A percentile compares a stretch with the other conserved stretches of the same genome.
Evolutionary conservation across 495 filamentous ascomycete genomes (phyloP).

Genomic region (Penicillium odoratum): DNA sequence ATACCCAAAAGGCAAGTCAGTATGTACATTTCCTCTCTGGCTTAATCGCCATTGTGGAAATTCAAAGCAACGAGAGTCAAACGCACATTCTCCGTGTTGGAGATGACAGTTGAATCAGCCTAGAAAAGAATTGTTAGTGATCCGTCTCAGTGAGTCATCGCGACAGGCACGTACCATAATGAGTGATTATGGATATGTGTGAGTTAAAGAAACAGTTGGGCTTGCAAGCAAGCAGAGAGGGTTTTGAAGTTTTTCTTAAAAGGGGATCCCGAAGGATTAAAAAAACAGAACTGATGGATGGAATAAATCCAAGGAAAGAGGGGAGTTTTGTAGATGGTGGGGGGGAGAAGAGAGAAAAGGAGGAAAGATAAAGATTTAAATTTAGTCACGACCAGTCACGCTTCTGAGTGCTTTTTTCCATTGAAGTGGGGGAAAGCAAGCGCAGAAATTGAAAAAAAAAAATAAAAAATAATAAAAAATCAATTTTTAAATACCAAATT

Average conservation of each 20-base stretch:
- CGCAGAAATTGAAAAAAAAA: not conserved
- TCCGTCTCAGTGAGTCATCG: conserved; percentile 11
- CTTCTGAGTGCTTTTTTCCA: conserved; percentile 17
- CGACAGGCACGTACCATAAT: conserved; percentile 40
- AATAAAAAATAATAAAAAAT: not conserved
- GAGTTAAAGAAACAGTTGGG: conserved; percentile 32
- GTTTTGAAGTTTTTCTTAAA: conserved; percentile 12
- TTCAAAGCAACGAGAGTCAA: conserved; percentile 32
- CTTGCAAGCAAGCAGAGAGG: conserved; percentile 24
- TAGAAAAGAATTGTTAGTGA: conserved; percentile 16
- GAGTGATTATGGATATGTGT: conserved; percentile 42
- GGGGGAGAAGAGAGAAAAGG: conserved; percentile 17
- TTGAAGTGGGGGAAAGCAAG: conserved; percentile 6
- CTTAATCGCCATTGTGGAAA: conserved; percentile 38
- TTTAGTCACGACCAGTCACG: conserved; percentile 24
- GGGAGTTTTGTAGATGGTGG: conserved; percentile 30
- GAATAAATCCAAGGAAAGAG: conserved; percentile 26
- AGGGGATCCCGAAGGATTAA: conserved; percentile 22
- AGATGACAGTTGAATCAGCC: conserved; percentile 58
- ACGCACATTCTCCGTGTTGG: conserved; percentile 71
- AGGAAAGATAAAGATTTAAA: conserved; percentile 34
- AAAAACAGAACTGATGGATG: conserved; percentile 24
- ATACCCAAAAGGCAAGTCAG: conserved; percentile 36
- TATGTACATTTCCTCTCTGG: conserved; percentile 39
- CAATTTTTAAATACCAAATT: not conserved